phyloP scores from a whole-genome alignment of 805 yeast species.

The Yarrowia sp. region DNA sequence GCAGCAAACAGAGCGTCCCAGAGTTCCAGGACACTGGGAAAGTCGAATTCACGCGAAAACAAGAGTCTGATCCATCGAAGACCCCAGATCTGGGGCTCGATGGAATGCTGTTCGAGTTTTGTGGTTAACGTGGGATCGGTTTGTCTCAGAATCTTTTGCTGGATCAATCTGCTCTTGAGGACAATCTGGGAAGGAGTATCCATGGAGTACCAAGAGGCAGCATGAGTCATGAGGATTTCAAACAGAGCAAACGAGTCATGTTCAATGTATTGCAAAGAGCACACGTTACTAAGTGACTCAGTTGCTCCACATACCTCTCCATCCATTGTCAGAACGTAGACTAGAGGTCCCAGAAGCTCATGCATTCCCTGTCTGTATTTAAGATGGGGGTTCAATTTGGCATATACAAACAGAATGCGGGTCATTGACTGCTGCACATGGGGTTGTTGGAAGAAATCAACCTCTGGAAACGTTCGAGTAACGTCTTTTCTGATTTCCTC shows the following conservation, averaged over 20 bases:
- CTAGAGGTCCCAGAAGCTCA: slow-evolving; percentile 49
- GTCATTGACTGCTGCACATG: slow-evolving; percentile 36
- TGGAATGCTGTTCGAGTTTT: slow-evolving; percentile 30
- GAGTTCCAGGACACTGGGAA: slow-evolving; percentile 32
- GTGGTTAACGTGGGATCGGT: slow-evolving; percentile 36
- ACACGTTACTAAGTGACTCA: background rate
- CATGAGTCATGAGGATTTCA: slow-evolving; percentile 35
- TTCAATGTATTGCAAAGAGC: slow-evolving; percentile 30
- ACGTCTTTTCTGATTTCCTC: slow-evolving; percentile 37
- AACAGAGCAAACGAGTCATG: slow-evolving; percentile 37
- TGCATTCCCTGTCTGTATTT: slow-evolving; percentile 57
- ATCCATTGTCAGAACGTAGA: slow-evolving; percentile 31
- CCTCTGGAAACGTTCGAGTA: slow-evolving; percentile 39
- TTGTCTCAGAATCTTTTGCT: slow-evolving; percentile 33
- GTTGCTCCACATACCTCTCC: background rate
- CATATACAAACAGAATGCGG: slow-evolving; percentile 47
- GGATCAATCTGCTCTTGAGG: slow-evolving; percentile 35
- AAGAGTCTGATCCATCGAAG: slow-evolving; percentile 39
- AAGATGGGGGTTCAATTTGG: slow-evolving; percentile 45
- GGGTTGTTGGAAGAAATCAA: slow-evolving; percentile 34
- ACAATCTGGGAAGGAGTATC: slow-evolving; percentile 32
- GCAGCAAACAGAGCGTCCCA: slow-evolving; percentile 42
- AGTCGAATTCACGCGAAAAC: slow-evolving; percentile 39
- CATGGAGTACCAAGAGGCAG: slow-evolving; percentile 35
- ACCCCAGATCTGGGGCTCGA: slow-evolving; percentile 42